Evolutionary conservation across 257 asterid species (phyloP), one percentile per base, ranked within the genome.

Genomic region (Capsicum pubescens): DNA sequence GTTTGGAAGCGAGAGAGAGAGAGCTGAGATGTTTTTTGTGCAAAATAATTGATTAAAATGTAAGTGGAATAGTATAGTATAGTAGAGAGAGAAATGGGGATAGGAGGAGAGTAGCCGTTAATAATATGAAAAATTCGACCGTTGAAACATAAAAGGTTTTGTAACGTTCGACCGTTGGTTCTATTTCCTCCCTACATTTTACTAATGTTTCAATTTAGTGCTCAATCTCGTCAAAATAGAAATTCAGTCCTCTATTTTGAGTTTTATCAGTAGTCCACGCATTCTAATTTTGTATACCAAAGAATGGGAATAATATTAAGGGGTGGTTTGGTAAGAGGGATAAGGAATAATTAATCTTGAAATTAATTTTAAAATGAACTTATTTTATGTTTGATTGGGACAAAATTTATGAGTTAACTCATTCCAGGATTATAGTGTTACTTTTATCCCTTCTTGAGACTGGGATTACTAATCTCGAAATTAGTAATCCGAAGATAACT

Each of bases 101-200:
- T 3, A 78, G 55, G 35, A 78, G 55, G 19, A 85, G 69, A 81
- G 60, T 84, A 85, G 88, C 85, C 86, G 89, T 85, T 83, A 56
- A 19, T 3, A 54, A 26, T 54, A 77, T 26, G 64, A 54, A 21
- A 67, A 83, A 89, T 35, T 89, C 86, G 91, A 89, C 90, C 90
- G 90, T 89, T 87, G 88, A 83, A 56, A 50, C 32, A 76, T 59
- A 74, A 74, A 74, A 50, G 61, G 81, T 26, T 54, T 5, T 8
- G 64, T 54, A 77, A 77, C 82, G 82, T 54, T 77, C 82, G 82
- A 77, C 64, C 50, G 82, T 26, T 66, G 11, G n/a, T 66, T 66
- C 72, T 32, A 48, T 77, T 77, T 68, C 50, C 13, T 77, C 64
- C 64, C 64, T 54, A 0, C 1, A 77, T 9, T 54, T 76, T 77